Evolutionary conservation across 192 early-diverging fungal species (phyloP).

Genomic region (Coemansia sp.): DNA sequence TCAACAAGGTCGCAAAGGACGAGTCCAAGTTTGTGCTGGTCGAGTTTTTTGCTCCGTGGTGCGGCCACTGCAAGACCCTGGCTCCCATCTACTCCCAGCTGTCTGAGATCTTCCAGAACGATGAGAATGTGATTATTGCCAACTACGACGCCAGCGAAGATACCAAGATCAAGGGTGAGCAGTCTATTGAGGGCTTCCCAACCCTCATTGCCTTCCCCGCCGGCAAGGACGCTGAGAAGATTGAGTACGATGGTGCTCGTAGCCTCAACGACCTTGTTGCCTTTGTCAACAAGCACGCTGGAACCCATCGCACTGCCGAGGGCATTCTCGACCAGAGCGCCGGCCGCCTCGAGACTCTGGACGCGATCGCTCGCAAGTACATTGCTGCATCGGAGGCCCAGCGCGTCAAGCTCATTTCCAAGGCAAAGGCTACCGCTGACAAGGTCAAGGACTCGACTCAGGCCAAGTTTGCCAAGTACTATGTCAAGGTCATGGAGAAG

Average conservation of each 20-base stretch:
- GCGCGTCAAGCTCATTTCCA: conserved; percentile 52
- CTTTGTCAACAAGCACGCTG: conserved; percentile 84
- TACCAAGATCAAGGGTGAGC: conserved; percentile 62
- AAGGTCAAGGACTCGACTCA: conserved; percentile 50
- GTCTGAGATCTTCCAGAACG: conserved; percentile 73
- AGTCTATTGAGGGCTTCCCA: conserved; percentile 79
- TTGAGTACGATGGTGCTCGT: conserved; percentile 74
- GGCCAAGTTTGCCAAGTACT: conserved; percentile 73
- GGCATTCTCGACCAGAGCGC: conserved; percentile 68
- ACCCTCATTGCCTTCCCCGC: conserved; percentile 85
- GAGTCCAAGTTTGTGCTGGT: conserved; percentile 78
- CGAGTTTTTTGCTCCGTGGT: conserved; percentile 93
- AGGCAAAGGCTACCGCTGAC: conserved; percentile 50
- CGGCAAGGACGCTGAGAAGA: conserved; percentile 59
- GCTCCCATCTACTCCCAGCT: conserved; percentile 93
- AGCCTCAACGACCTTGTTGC: conserved; percentile 69
- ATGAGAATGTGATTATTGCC: conserved; percentile 80
- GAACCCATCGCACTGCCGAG: conserved; percentile 70
- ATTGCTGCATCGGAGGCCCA: conserved; percentile 54
- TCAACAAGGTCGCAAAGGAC: conserved; percentile 75
- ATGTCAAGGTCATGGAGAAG: conserved; percentile 92
- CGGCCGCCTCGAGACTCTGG: conserved; percentile 40
- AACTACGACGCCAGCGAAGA: conserved; percentile 83
- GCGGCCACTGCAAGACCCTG: conserved; percentile 79
- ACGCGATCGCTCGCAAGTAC: conserved; percentile 61